Evolutionary conservation across 176 grass and related monocot species (phyloP), one percentile per base, ranked within the genome.

Genomic region (Triticum turgidum): DNA sequence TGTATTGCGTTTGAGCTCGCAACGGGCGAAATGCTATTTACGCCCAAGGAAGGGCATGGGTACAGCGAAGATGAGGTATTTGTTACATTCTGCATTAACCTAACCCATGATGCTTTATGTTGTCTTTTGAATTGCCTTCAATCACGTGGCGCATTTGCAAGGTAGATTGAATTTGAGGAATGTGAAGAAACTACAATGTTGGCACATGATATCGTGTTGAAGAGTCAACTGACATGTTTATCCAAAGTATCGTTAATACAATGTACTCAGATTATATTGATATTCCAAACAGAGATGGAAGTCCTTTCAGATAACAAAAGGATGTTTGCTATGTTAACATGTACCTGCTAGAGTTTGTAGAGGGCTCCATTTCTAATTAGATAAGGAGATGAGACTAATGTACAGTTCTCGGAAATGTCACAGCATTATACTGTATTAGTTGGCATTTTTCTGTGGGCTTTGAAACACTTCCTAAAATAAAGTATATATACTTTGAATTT

Each of bases 31-130:
- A 96, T 99, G 90, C 79, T 96, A 84, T 96, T 99, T 88, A 91
- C 87, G 72, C 97, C 97, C 69, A 94, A 92, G 73, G 92, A 92
- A 78, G 94, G 97, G 3, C 87, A 94, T 73, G 94, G 94, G 35
- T 99, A 94, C 76, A 99, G 92, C 15, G 97, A 99, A 91, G 97
- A 99, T 89, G 97, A 99, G 97, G 97, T 99, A 99, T 35, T n/a
- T 27, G 20, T 88, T 20, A 17, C 49, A 80, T 77, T 88, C 11
- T 37, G 64, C 29, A 15, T 45, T n/a, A 79, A 56, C 52, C 54
- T 49, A 54, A 3, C 4, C 30, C 24, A 35, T 88, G 63, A 83
- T 77, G 25, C 82, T 83, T 83, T 20, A 15, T 76, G 30, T 76
- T 87, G 67, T 66, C 73, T 7, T 39, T 73, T 49, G 37, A 80